Base-by-base conservation (phyloP, 2,329 filamentous ascomycete species). In the Aspergillus amoenus region DNA sequence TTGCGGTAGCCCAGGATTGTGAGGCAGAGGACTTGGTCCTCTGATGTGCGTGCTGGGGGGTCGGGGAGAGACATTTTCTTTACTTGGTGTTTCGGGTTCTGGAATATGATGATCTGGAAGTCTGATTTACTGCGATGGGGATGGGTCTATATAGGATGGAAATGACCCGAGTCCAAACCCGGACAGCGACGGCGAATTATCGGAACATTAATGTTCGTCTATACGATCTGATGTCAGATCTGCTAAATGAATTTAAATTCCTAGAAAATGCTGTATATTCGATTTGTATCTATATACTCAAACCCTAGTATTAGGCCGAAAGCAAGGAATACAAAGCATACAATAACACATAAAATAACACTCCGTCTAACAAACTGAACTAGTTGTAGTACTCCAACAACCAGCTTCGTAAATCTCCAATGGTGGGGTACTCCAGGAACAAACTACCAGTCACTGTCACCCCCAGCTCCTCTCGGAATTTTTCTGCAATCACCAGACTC, bases 1-100 rank as follows among this genome's bases (percentile, higher is more conserved):
- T 76, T 77, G 2, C 74, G 72, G 62, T 82, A 83, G 15, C 78
- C 80, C 39, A 69, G 74, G 47, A 82, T 81, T 2, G 79, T 82
- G 4, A 82, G 71, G 62, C 79, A 80, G 34, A 81, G 73, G 44
- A 55, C 11, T 21, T 49, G 43, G 22, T 48, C 51, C 11, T 39
- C 30, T 8, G 45, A 13, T 13, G 45, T 41, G 7, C 9, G 49
- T 39, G 48, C 17, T 37, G 47, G 34, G 17, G 55, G 34, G 24
- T 45, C 45, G n/a, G 53, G 37, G n/a, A 49, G 21, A 9, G 54
- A 45, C 54, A 56, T 56, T 41, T 32, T 40, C 27, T 30, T 30
- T 37, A n/a, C 12, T 37, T 37, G 13, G 3, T 3, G 9, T 30
- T 30, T 30, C 1, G 24, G 24, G 8, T 27, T 27, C 8, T 27